These are phyloP conservation scores for Aechmea fasciata DNA, from an alignment of 176 grass and related monocot species.

Conservation along the genomic window DNA sequence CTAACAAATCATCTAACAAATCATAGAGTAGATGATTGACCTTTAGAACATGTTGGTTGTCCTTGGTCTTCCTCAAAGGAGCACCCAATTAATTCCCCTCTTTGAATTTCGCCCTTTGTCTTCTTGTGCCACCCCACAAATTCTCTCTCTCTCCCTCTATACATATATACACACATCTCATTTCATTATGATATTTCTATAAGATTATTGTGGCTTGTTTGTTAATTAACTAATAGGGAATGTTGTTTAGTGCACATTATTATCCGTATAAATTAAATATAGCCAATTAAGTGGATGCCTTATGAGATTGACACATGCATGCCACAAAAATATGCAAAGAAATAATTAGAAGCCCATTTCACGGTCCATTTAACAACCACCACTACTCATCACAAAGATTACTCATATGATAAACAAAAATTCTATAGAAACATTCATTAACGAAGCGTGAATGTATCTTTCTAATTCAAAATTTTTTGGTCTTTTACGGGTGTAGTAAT, in stretches of 20 bases:
- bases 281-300: neutral
- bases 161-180: neutral
- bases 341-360: too few species aligned
- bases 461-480: too few species aligned
- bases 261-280: neutral
- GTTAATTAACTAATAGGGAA: neutral
- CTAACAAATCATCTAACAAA: neutral
- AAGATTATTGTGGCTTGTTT: too few species aligned
- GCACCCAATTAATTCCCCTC: neutral
- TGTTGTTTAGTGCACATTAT: neutral
- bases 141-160: neutral
- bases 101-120: conserved; percentile 1
- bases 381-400: too few species aligned
- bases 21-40: neutral
- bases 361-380: too few species aligned
- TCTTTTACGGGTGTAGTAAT: too few species aligned
- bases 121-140: neutral
- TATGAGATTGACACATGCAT: too few species aligned
- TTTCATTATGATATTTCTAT: neutral
- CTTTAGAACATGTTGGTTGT: neutral
- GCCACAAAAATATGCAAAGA: too few species aligned
- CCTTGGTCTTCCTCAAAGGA: neutral
- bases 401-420: too few species aligned
- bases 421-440: too few species aligned
- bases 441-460: too few species aligned